Evolutionary conservation across 1,284 basidiomycete genomes (phyloP), one percentile per base, ranked within the genome.

Genomic region (Sporisorium iseilematis-ciliati): DNA sequence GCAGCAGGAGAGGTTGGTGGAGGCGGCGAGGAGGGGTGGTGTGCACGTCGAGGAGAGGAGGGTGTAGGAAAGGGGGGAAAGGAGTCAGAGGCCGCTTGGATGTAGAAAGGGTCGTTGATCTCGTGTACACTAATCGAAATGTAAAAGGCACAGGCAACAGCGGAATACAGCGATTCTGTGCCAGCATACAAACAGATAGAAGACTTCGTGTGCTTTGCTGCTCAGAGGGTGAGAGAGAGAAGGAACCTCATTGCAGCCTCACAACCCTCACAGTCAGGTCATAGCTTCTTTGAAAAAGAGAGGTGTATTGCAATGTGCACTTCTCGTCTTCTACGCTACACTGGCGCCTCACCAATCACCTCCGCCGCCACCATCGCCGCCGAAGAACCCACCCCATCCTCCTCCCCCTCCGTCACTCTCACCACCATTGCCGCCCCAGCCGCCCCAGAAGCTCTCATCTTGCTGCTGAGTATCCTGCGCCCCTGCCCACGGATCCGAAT

Each of bases 331-430:
- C 35, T 38, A 4, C 11, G 7, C 12, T 40, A 11, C 7, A 16
- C 23, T 3, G 7, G 18, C 0, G 38, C 29, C 20, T 42, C 31
- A 53, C 38, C 62, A 70, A 21, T 65, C 57, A 41, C 61, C 63
- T 4, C 67, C 65, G 29, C 57, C 54, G 16, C 38, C 53, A 18
- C 45, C 56, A 51, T 52, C 61, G 31, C 65, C 68, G 29, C 66
- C 75, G 49, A 79, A 77, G 58, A 81, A 79, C 0, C 66, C 73
- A 7, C 76, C 58, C 57, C 71, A 69, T 12, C 73, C 69, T 20
- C 69, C 72, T 23, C 69, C 66, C 8, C 75, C 77, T 16, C 68
- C 57, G 12, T 59, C 61, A 4, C 52, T 59, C 26, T 57, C 58
- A 16, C 33, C 57, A 20, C 43, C 25, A 18, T 29, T 43, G 1